phyloP scores from a whole-genome alignment of 192 early-diverging fungal species.

The Backusella liffmaniae region DNA sequence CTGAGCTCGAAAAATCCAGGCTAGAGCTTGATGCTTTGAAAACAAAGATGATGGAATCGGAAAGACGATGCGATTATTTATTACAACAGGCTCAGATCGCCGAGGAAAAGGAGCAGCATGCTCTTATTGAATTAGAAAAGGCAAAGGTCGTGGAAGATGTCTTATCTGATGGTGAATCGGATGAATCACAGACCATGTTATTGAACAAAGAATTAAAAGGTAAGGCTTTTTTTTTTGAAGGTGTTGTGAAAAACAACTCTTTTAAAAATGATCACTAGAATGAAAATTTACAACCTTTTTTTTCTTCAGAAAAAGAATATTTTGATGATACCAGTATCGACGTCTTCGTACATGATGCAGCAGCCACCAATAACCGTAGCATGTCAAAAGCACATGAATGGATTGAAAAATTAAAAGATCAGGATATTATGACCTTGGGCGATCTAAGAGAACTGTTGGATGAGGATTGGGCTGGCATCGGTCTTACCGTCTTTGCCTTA shows the following conservation, averaged over 20 bases:
- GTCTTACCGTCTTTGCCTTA: constrained; percentile 50
- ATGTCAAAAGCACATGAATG: constrained; percentile 69
- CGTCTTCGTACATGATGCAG: constrained; percentile 64
- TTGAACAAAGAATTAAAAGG: constrained; percentile 6
- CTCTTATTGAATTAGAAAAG: constrained; percentile 16
- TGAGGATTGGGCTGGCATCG: constrained; percentile 65
- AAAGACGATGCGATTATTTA: constrained; percentile 15
- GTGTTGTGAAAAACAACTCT: neutral
- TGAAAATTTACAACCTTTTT: neutral
- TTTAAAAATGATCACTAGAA: too few species aligned
- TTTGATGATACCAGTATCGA: constrained; percentile 59
- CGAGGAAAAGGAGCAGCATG: constrained; percentile 28
- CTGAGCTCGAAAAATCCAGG: constrained; percentile 26
- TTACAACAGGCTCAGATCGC: constrained; percentile 16
- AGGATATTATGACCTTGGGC: constrained; percentile 76
- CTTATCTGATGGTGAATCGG: constrained; percentile 1
- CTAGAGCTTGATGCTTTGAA: constrained; percentile 6
- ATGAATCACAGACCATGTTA: neutral
- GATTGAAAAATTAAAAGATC: constrained; percentile 59
- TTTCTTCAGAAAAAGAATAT: constrained; percentile 40
- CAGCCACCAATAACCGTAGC: constrained; percentile 57
- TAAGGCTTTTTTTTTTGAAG: neutral
- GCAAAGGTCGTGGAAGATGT: neutral
- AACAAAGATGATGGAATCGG: constrained; percentile 6
- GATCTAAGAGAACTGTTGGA: constrained; percentile 67